Evolutionary conservation across 1,139 yeast genomes (phyloP), one percentile per base, ranked within the genome.

Genomic region (Kluyveromyces marxianus): DNA sequence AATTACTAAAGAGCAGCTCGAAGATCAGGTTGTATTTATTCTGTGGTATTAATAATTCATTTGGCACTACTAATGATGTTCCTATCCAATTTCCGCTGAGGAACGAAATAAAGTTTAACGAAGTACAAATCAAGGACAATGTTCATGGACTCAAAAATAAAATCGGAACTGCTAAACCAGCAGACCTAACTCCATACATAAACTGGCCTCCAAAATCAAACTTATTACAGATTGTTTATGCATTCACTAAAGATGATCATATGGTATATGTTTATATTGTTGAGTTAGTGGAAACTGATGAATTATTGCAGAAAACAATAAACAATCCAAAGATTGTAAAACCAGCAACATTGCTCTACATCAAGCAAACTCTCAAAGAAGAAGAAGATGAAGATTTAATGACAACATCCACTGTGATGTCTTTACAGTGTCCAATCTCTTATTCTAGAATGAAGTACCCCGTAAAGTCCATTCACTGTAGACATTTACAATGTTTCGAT

Each of bases 401-500:
- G 14, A 76, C 81, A 39, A 75, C 79, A 24, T 72, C 78, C 2
- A 75, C 80, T n/a, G 68, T 74, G 2, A 65, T 83, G 41, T 71
- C 83, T 24, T 65, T 84, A 44, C 72, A 72, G 48, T 83, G 88
- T 58, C 90, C 92, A 0, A 66, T 83, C 10, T 75, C 86, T 1
- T 79, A 75, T 53, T 70, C 75, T n/a, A 69, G 80, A 50, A 77
- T 84, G 73, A 68, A 69, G 47, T 66, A 71, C 48, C 92, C 94
- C 0, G 76, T 74, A 2, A 76, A 78, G 54, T 76, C 86, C 2
- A 66, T 71, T 0, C 69, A 66, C 46, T 84, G 92, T 62, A 68
- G 74, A 35, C 94, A 84, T 60, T 63, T 81, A n/a, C 82, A 78
- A 55, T 83, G 92, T 56, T 83, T 83, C 63, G 94, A 84, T 63